A percentile compares a stretch with the other conserved stretches of the same genome.
Evolutionary conservation across 176 grass and related monocot species (phyloP).

Genomic region (Musa troglodytarum): DNA sequence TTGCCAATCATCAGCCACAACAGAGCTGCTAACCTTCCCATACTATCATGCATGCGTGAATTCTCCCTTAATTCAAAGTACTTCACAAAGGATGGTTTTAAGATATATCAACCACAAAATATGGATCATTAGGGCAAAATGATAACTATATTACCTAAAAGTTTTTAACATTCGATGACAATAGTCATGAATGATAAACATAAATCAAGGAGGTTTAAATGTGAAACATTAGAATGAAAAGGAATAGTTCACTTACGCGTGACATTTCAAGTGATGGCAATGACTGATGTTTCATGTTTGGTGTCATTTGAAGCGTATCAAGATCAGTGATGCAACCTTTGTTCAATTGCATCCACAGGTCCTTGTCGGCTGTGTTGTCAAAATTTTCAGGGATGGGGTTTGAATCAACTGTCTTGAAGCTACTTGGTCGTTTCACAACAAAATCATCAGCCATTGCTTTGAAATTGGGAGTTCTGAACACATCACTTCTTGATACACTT

Average conservation of each 20-base stretch:
- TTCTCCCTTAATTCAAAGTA: too few relatives aligned
- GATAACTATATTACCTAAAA: neutral
- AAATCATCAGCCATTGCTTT: conserved; percentile 37
- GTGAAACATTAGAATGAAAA: neutral
- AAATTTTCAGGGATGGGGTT: conserved; percentile 58
- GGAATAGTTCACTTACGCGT: conserved; percentile 30
- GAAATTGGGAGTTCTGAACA: conserved; percentile 67
- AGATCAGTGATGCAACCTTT: conserved; percentile 74
- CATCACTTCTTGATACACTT: conserved; percentile 33
- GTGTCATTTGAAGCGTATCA: conserved; percentile 68
- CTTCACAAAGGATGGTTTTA: too few relatives aligned
- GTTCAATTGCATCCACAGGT: conserved; percentile 65
- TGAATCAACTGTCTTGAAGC: conserved; percentile 43
- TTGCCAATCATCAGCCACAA: too few relatives aligned
- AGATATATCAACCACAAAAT: too few relatives aligned
- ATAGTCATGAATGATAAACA: neutral
- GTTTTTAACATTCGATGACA: neutral
- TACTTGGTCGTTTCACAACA: conserved; percentile 40
- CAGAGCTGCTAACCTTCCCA: too few relatives aligned
- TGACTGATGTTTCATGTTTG: conserved; percentile 27
- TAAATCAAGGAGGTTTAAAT: neutral
- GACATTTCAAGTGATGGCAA: conserved; percentile 25
- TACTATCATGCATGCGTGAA: too few relatives aligned
- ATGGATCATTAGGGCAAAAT: neutral
- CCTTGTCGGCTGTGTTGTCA: conserved; percentile 48